These are phyloP conservation scores for Mycena sanguinolenta DNA, from an alignment of 768 basidiomycete species.

Conservation along the genomic window DNA sequence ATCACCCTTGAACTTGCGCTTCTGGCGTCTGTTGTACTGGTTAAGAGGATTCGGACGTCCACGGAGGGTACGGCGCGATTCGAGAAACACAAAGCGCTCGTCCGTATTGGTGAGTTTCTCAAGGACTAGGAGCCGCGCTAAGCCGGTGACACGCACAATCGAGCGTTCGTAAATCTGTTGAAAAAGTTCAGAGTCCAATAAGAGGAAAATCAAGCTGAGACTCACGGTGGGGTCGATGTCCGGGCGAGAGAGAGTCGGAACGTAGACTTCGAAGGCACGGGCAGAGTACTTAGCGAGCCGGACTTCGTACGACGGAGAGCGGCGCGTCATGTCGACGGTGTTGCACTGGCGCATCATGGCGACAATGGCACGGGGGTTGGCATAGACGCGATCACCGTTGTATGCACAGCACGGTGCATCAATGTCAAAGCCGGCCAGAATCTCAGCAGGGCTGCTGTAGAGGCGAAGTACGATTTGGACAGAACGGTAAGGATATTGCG, in stretches of 20 bases:
- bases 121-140: conserved; percentile 72
- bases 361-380: conserved; percentile 69
- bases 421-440: conserved; percentile 77
- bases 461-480: conserved; percentile 77
- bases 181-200: neutral
- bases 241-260: conserved; percentile 62
- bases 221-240: conserved; percentile 72
- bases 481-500: conserved; percentile 76
- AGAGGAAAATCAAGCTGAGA: neutral
- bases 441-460: conserved; percentile 73
- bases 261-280: conserved; percentile 69
- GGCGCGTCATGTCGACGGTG: conserved; percentile 71
- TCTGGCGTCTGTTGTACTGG: conserved; percentile 46
- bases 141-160: conserved; percentile 67
- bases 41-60: conserved; percentile 56
- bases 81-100: conserved; percentile 60
- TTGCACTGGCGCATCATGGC: conserved; percentile 79
- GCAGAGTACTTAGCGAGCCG: conserved; percentile 70
- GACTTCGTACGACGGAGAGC: conserved; percentile 77
- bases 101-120: conserved; percentile 66
- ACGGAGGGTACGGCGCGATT: conserved; percentile 62
- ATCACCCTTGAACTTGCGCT: conserved; percentile 66
- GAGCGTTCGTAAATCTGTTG: conserved; percentile 71
- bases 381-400: conserved; percentile 68
- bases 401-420: conserved; percentile 74